Conservation (phyloP, 208 protist species). For the Leishmania tarentolae region DNA sequence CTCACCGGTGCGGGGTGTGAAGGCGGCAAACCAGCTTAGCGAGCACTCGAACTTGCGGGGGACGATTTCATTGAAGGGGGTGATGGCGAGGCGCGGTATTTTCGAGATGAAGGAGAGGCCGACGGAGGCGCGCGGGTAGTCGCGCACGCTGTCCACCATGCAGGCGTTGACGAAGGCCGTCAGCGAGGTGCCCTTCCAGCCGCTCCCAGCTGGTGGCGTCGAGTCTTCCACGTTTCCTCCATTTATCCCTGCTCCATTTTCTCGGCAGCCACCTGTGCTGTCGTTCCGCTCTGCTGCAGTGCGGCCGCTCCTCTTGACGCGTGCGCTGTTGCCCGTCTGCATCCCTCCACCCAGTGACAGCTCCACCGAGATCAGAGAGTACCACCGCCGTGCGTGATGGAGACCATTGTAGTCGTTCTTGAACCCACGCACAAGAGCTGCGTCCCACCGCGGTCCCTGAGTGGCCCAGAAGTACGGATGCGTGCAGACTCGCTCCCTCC, state of each 20-base stretch:
- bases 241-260: background rate
- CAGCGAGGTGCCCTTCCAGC: constrained; percentile 14
- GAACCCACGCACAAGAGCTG: constrained; percentile 59
- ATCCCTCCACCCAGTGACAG: constrained; percentile 20
- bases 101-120: constrained; percentile 52
- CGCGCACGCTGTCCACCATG: constrained; percentile 46
- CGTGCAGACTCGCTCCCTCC: background rate
- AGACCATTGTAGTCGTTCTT: constrained; percentile 48
- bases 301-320: background rate
- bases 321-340: constrained; percentile 1
- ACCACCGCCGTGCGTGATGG: constrained; percentile 62
- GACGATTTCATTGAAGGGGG: constrained; percentile 55
- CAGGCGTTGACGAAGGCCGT: constrained; percentile 61
- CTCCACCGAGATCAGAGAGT: constrained; percentile 51
- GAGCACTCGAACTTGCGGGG: constrained; percentile 58
- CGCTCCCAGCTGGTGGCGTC: background rate
- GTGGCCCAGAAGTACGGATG: constrained; percentile 75
- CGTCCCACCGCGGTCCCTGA: constrained; percentile 59
- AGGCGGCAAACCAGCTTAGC: constrained; percentile 61
- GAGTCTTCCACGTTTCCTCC: background rate
- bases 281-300: background rate
- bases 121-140: constrained; percentile 56
- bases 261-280: background rate
- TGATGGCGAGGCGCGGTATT: constrained; percentile 36
- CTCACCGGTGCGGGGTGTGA: constrained; percentile 10